Evolutionary conservation across 441 rosid genomes (phyloP), one percentile per base, ranked within the genome.

Genomic region (Croton setiger): DNA sequence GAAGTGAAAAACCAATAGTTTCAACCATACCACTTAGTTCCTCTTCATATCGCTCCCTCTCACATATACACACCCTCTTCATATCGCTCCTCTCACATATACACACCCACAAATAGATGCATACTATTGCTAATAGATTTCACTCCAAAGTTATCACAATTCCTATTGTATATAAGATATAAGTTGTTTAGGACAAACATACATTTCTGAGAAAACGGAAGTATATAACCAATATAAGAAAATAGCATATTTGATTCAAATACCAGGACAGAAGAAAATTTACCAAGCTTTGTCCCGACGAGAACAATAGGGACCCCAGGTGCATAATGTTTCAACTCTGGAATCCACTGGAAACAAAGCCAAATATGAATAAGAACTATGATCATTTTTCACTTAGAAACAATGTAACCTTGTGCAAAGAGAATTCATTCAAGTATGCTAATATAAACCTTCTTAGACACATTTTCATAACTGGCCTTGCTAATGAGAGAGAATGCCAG

Each of bases 391-490:
- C 5, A 18, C 60, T 37, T 37, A 45, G 68, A 8, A 56, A 56
- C 6, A 37, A 14, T 60, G 39, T 44, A 35, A 3, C 27, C 15
- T 5, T 1, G 12, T 39, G 15, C 20, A 27, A 39, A 57, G 62
- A 39, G 31, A 51, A 41, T 55, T n/a, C 14, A 58, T 52, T 36
- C 66, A 47, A 36, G 17, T n/a, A 15, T 12, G 15, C 11, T 49
- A 62, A 52, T 63, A 23, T 63, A n/a, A 70, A 91, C 97, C 92
- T 91, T 92, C 80, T 92, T 91, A 71, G 93, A 87, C 57, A 91
- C 86, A 69, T 89, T 91, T 76, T 91, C 97, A 48, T 89, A 91
- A 74, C 97, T 91, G 72, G 97, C 97, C 71, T 88, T 91, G 87
- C 97, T 91, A 69, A 91, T 89, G 45, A 91, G 91, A 39, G 96